Percentiles rank a stretch among this genome's conserved stretches.
Evolutionary conservation across 441 rosid genomes (phyloP).

Genomic region (Syzygium malaccense): DNA sequence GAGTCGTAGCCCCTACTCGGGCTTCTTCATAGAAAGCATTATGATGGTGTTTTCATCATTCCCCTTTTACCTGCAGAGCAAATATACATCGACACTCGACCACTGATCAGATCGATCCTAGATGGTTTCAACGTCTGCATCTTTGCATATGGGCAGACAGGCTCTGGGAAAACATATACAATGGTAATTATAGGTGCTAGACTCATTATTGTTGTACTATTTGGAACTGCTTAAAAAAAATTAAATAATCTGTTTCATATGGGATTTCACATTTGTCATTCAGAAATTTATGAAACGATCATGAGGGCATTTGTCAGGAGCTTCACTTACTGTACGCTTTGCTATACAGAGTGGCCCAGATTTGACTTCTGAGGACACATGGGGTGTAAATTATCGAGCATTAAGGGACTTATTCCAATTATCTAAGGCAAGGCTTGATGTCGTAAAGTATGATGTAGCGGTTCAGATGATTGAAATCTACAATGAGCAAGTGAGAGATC

Average conservation of each 20-base stretch:
- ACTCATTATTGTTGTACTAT: neutral
- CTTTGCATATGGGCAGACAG: conserved; percentile 98
- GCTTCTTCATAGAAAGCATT: neutral
- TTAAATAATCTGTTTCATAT: neutral
- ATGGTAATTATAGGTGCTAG: conserved; percentile 41
- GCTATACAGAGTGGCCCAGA: conserved; percentile 80
- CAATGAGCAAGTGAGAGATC: conserved; percentile 93
- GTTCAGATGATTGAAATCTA: conserved; percentile 98
- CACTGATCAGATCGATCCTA: conserved; percentile 74
- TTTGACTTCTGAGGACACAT: conserved; percentile 54
- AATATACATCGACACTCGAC: conserved; percentile 72
- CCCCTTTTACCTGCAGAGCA: conserved; percentile 37
- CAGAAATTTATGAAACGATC: neutral
- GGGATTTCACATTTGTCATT: neutral
- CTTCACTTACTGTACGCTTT: neutral
- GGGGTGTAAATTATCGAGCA: conserved; percentile 96
- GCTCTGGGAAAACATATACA: conserved; percentile 94
- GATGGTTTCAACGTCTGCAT: conserved; percentile 95
- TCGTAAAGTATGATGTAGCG: conserved; percentile 68
- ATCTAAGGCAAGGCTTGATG: conserved; percentile 55
- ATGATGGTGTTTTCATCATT: neutral
- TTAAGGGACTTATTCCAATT: conserved; percentile 71
- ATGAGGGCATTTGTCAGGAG: neutral
- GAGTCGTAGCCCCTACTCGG: neutral
- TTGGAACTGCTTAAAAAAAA: neutral